Evolutionary conservation across 371 early-diverging fungal species (phyloP).

Genomic region (Mortierella sp.): DNA sequence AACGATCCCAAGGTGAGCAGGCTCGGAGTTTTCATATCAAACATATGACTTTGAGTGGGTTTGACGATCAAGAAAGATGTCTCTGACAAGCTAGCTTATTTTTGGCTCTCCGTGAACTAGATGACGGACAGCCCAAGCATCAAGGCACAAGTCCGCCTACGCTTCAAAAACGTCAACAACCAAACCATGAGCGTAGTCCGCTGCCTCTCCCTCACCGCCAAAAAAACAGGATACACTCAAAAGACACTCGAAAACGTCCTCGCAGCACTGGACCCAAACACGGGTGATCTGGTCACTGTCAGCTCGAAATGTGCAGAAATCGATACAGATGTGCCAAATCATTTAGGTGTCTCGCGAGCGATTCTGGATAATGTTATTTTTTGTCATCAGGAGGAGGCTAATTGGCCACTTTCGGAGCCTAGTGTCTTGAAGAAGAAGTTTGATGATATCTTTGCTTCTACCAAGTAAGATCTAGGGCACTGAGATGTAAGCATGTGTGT

Average conservation of each 20-base stretch:
- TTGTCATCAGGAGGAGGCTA: constrained; percentile 99
- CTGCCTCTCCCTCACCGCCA: constrained; percentile 85
- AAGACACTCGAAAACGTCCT: constrained; percentile 94
- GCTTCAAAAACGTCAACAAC: constrained; percentile 87
- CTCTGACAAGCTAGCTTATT: not conserved
- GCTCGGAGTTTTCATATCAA: not conserved
- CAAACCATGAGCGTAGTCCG: constrained; percentile 86
- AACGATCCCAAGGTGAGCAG: constrained; percentile 94
- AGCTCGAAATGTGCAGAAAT: constrained; percentile 90
- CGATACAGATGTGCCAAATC: constrained; percentile 88
- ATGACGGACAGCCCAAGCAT: constrained; percentile 88
- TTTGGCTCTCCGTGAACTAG: constrained; percentile 60
- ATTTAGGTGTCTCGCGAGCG: constrained; percentile 93
- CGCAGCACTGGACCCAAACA: constrained; percentile 69
- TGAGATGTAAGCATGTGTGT: constrained; percentile 19
- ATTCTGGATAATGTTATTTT: constrained; percentile 99
- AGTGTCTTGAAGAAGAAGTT: constrained; percentile 96
- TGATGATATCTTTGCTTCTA: constrained; percentile 99
- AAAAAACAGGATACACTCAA: constrained; percentile 71
- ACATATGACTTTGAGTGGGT: too few relatives aligned
- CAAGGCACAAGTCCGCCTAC: constrained; percentile 95
- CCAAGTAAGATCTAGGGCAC: constrained; percentile 69
- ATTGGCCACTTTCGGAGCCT: constrained; percentile 98
- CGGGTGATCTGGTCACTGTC: constrained; percentile 79
- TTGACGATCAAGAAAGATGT: not conserved